Conservation (phyloP, 1,284 basidiomycete species). For the Marasmius fiardii region DNA sequence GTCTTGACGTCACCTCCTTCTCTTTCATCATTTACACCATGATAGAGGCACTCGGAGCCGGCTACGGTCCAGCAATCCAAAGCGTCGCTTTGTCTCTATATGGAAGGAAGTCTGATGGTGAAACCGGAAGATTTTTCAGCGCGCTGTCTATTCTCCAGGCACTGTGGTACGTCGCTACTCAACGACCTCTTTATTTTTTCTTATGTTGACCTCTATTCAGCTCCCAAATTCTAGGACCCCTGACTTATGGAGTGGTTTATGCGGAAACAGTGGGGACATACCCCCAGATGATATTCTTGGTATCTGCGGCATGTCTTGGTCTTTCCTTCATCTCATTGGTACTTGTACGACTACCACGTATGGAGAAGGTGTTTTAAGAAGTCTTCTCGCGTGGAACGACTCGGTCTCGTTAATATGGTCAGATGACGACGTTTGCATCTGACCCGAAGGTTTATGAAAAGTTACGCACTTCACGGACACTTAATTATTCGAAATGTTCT, state of each 20-base stretch:
- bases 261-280: slow-evolving; percentile 56
- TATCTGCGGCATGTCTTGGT: slow-evolving; percentile 33
- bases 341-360: slow-evolving; percentile 41
- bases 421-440: no score
- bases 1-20: slow-evolving; percentile 34
- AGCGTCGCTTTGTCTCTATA: slow-evolving; percentile 67
- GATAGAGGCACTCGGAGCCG: slow-evolving; percentile 49
- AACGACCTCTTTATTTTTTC: slow-evolving; percentile 48
- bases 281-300: slow-evolving; percentile 55
- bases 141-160: slow-evolving; percentile 68
- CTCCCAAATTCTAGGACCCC: slow-evolving; percentile 53
- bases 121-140: slow-evolving; percentile 68
- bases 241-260: slow-evolving; percentile 58
- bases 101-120: slow-evolving; percentile 37
- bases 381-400: no score
- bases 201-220: slow-evolving; percentile 30
- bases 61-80: slow-evolving; percentile 63
- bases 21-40: slow-evolving; percentile 48
- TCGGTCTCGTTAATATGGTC: no score
- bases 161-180: slow-evolving; percentile 42
- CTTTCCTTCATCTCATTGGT: slow-evolving; percentile 40
- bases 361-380: not conserved
- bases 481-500: no score
- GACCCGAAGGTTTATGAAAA: no score
- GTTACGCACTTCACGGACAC: no score